These are phyloP conservation scores for Lagenaria siceraria DNA, from an alignment of 306 rosid species.

Conservation along the genomic window DNA sequence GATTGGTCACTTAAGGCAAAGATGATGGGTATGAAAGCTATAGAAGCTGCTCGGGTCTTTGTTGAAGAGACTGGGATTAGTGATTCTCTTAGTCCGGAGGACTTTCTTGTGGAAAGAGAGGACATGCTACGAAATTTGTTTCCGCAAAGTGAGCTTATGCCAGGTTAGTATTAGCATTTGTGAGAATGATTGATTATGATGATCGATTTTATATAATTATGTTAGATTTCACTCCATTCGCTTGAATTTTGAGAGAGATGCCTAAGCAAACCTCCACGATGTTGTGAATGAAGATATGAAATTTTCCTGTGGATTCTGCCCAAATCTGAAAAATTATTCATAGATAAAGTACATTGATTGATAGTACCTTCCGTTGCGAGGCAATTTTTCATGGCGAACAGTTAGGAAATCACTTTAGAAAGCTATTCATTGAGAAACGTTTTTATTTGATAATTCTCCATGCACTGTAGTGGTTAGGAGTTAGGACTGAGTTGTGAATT, in stretches of 20 bases:
- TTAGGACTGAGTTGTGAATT: neutral
- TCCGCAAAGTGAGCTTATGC: slow-evolving; percentile 75
- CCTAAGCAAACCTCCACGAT: neutral
- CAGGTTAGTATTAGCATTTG: slow-evolving; percentile 36
- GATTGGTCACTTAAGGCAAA: slow-evolving; percentile 85
- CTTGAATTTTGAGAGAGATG: neutral
- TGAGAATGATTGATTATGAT: neutral
- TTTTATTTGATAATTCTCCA: neutral
- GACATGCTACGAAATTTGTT: slow-evolving; percentile 51
- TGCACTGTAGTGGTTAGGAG: neutral
- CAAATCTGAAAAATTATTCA: neutral
- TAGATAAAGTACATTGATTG: neutral
- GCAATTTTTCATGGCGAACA: neutral
- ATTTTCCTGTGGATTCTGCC: neutral
- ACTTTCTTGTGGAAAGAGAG: slow-evolving; percentile 75
- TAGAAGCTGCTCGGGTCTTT: slow-evolving; percentile 75
- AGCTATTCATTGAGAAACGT: neutral
- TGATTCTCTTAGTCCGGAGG: slow-evolving; percentile 56
- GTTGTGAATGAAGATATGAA: neutral
- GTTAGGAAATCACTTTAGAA: neutral
- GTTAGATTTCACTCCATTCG: neutral
- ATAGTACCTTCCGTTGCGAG: neutral
- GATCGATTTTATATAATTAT: neutral
- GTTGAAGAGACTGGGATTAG: slow-evolving; percentile 68
- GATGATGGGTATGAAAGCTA: slow-evolving; percentile 94